Percentiles rank a stretch among this genome's conserved stretches.
Conservation (phyloP, 805 yeast genomes). For the Diddensiella santjacobensis region DNA sequence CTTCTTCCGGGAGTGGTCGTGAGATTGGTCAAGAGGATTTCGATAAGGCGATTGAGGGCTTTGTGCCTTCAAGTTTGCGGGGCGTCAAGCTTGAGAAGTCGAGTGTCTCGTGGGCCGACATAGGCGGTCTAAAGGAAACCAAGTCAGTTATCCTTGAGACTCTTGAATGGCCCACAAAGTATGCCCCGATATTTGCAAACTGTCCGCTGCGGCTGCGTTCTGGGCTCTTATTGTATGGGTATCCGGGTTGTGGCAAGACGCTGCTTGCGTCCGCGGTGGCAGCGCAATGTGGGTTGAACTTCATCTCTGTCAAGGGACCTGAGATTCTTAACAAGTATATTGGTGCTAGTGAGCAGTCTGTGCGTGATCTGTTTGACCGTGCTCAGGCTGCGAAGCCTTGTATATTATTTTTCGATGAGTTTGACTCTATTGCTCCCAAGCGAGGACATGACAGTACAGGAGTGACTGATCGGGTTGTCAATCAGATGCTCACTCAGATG, state of each 20-base stretch:
- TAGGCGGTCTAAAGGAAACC: constrained; percentile 81
- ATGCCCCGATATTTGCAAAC: constrained; percentile 88
- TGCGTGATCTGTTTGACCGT: constrained; percentile 86
- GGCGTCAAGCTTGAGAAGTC: constrained; percentile 85
- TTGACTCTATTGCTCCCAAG: constrained; percentile 96
- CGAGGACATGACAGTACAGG: constrained; percentile 98
- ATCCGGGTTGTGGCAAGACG: constrained; percentile 98
- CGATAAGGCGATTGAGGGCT: constrained; percentile 57
- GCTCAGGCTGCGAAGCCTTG: constrained; percentile 97
- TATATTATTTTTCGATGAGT: constrained; percentile 93
- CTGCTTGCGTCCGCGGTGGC: constrained; percentile 90
- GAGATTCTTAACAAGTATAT: constrained; percentile 92
- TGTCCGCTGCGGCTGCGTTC: constrained; percentile 86
- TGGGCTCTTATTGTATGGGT: constrained; percentile 87
- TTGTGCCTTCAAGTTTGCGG: constrained; percentile 74
- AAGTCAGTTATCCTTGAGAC: constrained; percentile 78
- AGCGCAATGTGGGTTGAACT: constrained; percentile 87
- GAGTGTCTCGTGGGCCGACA: constrained; percentile 72
- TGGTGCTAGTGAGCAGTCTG: constrained; percentile 95
- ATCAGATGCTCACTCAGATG: constrained; percentile 96
- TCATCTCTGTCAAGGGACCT: constrained; percentile 92
- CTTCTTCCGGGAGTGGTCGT: background rate
- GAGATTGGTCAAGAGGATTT: constrained; percentile 39
- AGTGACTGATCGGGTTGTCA: constrained; percentile 95
- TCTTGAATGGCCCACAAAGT: constrained; percentile 94